A percentile compares a stretch with the other conserved stretches of the same genome.
These are phyloP conservation scores for Ganoderma meredithae DNA, from an alignment of 1,284 basidiomycete genomes.

Conservation along the genomic window DNA sequence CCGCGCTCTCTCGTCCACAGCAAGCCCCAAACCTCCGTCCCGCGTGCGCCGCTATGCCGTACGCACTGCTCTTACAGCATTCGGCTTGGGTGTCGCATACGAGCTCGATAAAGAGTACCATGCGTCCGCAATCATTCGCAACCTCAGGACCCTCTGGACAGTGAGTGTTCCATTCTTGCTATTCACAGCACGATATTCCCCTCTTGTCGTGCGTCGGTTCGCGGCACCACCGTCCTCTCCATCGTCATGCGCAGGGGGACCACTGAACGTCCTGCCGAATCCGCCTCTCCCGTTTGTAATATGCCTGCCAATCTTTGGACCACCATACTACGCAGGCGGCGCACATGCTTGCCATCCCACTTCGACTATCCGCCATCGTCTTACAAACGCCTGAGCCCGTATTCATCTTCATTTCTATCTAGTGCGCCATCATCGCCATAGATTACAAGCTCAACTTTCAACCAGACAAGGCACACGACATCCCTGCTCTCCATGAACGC, in stretches of 20 bases:
- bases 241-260: neutral
- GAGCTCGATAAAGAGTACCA: slow-evolving; percentile 65
- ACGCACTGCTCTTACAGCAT: slow-evolving; percentile 42
- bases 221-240: neutral
- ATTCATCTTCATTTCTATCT: neutral
- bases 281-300: neutral
- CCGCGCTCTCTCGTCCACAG: neutral
- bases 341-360: neutral
- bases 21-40: slow-evolving; percentile 1
- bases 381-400: neutral
- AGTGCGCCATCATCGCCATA: slow-evolving; percentile 72
- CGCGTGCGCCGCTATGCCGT: slow-evolving; percentile 27
- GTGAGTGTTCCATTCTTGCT: slow-evolving; percentile 43
- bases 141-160: slow-evolving; percentile 71
- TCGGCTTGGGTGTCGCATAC: slow-evolving; percentile 56
- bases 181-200: neutral
- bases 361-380: neutral
- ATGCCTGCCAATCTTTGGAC: neutral
- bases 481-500: slow-evolving; percentile 81
- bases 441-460: slow-evolving; percentile 91
- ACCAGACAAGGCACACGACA: slow-evolving; percentile 67
- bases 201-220: too few species aligned
- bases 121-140: slow-evolving; percentile 71
- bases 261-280: neutral
- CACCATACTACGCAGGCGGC: neutral